Evolutionary conservation across 176 grass and related monocot genomes (phyloP).

Genomic region (Miscanthus lutarioriparius): DNA sequence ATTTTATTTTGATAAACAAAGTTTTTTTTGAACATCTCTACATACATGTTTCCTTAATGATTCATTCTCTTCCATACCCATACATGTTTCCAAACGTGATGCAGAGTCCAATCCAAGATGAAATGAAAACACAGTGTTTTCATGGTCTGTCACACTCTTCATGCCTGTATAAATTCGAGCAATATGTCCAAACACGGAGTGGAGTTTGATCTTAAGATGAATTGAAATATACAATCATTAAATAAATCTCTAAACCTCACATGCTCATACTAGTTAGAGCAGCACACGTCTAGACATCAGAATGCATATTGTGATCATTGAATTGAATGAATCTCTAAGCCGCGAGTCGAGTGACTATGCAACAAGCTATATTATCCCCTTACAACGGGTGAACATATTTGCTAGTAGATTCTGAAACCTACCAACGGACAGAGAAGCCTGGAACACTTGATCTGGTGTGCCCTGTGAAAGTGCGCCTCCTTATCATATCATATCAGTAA

Average conservation of each 20-base stretch:
- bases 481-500: constrained; percentile 35
- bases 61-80: not conserved
- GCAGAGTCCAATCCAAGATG: not conserved
- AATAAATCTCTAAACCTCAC: not conserved
- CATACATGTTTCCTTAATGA: not conserved
- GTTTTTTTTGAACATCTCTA: not conserved
- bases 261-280: not conserved
- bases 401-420: not conserved
- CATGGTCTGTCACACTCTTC: not conserved
- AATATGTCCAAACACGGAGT: not conserved
- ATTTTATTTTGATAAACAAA: not conserved
- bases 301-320: not conserved
- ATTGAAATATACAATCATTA: not conserved
- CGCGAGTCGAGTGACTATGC: not conserved
- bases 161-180: not conserved
- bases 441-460: not conserved
- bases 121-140: not conserved
- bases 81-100: not conserved
- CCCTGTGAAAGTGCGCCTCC: not conserved
- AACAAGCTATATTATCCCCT: not conserved
- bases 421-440: not conserved
- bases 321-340: not conserved
- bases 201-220: not conserved
- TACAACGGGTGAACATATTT: not conserved
- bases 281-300: not conserved